Conservation (phyloP, 495 filamentous ascomycete genomes). For the Xylaria grammica region DNA sequence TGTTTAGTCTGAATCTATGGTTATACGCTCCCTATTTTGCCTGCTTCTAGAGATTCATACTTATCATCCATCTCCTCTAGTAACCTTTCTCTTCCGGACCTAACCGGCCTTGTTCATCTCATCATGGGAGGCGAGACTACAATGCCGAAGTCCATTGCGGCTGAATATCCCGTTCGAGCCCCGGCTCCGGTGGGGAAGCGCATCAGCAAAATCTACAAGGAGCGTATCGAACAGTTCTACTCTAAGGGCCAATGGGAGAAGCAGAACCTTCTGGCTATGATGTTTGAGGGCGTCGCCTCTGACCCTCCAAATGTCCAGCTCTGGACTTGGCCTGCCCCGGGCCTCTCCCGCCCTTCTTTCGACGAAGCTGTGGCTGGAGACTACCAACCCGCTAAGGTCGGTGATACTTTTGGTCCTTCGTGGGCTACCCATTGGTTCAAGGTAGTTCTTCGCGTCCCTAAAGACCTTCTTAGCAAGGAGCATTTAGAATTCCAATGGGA, state of each 20-base stretch:
- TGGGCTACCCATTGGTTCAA: slow-evolving; percentile 99
- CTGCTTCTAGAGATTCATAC: slow-evolving; percentile 1
- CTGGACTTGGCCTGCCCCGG: slow-evolving; percentile 82
- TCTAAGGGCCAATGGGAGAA: slow-evolving; percentile 78
- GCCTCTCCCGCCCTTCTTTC: slow-evolving; percentile 83
- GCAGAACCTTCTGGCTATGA: slow-evolving; percentile 77
- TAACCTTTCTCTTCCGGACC: not conserved
- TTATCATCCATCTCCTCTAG: slow-evolving; percentile 13
- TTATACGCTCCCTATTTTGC: slow-evolving; percentile 5
- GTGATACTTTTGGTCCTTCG: slow-evolving; percentile 84
- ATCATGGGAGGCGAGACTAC: slow-evolving; percentile 49
- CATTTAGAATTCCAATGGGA: slow-evolving; percentile 96
- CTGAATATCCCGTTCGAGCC: slow-evolving; percentile 53
- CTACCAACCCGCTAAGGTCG: slow-evolving; percentile 76
- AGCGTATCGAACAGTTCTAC: slow-evolving; percentile 82
- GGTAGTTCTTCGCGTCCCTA: slow-evolving; percentile 76
- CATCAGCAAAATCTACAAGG: slow-evolving; percentile 85
- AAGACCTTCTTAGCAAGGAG: slow-evolving; percentile 70
- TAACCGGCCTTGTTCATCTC: slow-evolving; percentile 13
- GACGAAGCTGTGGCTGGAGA: slow-evolving; percentile 81
- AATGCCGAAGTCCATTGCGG: slow-evolving; percentile 35
- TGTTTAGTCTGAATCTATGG: not conserved
- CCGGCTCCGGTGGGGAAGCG: slow-evolving; percentile 71
- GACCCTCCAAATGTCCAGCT: slow-evolving; percentile 81
- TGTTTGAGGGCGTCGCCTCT: slow-evolving; percentile 73